phyloP scores from a whole-genome alignment of 139 green algal species.

The Haematococcus lacustris region DNA sequence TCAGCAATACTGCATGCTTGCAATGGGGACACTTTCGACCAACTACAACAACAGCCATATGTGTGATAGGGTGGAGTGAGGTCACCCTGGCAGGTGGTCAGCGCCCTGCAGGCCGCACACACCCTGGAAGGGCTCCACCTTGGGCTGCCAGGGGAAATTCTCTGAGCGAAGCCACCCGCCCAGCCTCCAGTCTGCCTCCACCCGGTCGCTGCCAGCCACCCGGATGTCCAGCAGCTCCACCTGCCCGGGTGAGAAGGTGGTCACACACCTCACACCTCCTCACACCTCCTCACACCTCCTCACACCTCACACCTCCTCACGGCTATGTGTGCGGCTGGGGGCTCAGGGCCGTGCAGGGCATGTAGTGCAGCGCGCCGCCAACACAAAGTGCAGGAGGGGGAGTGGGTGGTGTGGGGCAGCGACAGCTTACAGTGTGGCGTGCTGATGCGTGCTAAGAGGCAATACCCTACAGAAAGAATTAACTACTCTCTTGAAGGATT shows the following conservation, averaged over 20 bases:
- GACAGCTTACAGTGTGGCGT: background rate
- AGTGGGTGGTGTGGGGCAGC: background rate
- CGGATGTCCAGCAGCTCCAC: constrained; percentile 50
- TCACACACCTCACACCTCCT: too few species aligned
- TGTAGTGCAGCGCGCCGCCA: background rate
- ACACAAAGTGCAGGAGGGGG: background rate
- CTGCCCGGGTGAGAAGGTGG: too few species aligned
- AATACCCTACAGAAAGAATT: too few species aligned
- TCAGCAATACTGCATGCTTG: background rate
- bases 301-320: background rate
- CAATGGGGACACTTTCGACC: background rate
- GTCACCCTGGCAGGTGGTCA: background rate
- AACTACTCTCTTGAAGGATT: too few species aligned
- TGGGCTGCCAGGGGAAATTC: constrained; percentile 60
- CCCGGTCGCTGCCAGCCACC: constrained; percentile 36
- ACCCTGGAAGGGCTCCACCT: constrained; percentile 52
- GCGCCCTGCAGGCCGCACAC: background rate
- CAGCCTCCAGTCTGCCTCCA: constrained; percentile 56
- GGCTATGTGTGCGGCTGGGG: background rate
- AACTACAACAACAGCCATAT: background rate
- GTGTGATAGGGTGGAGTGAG: background rate
- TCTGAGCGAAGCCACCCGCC: constrained; percentile 47
- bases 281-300: too few species aligned
- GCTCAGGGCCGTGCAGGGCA: background rate
- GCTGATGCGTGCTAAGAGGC: too few species aligned